Conservation (phyloP, 2,329 filamentous ascomycete species). For the Arachnopeziza araneosa region DNA sequence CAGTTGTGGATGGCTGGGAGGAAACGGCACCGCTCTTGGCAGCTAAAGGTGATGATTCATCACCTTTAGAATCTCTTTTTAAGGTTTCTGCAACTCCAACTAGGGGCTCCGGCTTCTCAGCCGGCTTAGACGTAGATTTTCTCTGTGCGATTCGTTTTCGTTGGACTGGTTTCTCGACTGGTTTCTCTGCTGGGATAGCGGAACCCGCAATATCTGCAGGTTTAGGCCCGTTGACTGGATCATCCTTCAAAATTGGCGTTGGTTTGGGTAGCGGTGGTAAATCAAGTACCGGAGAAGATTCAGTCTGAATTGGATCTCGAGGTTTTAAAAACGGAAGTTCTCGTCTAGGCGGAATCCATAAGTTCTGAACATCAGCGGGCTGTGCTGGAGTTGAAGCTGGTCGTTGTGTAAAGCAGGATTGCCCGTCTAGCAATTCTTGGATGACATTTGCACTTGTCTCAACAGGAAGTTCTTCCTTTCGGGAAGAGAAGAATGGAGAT, state of each 20-base stretch:
- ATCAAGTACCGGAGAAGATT: constrained; percentile 7
- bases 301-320: constrained; percentile 1
- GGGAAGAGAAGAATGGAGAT: constrained; percentile 5
- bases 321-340: constrained; percentile 24
- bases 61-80: neutral
- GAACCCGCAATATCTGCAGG: neutral
- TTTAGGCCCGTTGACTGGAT: neutral
- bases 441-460: neutral
- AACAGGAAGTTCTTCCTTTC: neutral
- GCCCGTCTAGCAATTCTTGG: neutral
- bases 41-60: neutral
- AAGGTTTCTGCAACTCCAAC: neutral
- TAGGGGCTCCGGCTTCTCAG: neutral
- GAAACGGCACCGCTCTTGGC: neutral
- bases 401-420: neutral
- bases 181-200: constrained; percentile 1
- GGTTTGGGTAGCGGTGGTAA: constrained; percentile 23
- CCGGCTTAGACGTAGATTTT: neutral
- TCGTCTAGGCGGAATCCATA: constrained; percentile 23
- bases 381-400: constrained; percentile 14
- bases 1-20: neutral
- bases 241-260: constrained; percentile 14
- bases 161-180: constrained; percentile 10
- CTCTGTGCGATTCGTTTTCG: constrained; percentile 12
- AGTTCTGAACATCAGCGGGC: neutral